Conservation (phyloP, 768 basidiomycete genomes). For the Leccinum imitatum region DNA sequence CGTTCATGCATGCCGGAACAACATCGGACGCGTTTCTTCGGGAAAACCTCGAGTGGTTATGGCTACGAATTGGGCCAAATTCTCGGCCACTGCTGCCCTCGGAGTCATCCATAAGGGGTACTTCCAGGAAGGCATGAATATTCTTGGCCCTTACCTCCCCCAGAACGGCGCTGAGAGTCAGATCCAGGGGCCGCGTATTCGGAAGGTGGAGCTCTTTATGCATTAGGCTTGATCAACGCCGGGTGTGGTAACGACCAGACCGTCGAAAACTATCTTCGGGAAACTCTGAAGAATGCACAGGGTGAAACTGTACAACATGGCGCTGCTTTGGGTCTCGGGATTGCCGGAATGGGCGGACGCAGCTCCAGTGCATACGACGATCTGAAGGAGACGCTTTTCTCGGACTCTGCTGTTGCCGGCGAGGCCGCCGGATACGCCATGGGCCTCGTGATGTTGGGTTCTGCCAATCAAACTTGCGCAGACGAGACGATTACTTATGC, state of each 20-base stretch:
- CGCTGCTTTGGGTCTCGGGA: constrained; percentile 94
- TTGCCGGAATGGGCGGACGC: constrained; percentile 91
- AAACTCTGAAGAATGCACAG: constrained; percentile 70
- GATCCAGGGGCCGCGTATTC: constrained; percentile 78
- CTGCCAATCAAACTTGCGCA: constrained; percentile 71
- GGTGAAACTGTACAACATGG: constrained; percentile 95
- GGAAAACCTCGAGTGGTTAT: constrained; percentile 97
- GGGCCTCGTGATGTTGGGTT: constrained; percentile 98
- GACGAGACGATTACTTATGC: constrained; percentile 97
- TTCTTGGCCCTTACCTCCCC: constrained; percentile 93
- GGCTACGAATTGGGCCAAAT: constrained; percentile 98
- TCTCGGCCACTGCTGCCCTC: constrained; percentile 93
- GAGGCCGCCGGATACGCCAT: constrained; percentile 97
- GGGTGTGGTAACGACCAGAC: constrained; percentile 74
- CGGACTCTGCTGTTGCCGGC: constrained; percentile 92
- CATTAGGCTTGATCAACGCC: constrained; percentile 91
- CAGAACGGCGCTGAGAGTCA: constrained; percentile 71
- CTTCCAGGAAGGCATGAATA: constrained; percentile 87
- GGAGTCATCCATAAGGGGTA: constrained; percentile 99
- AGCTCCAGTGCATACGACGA: constrained; percentile 90
- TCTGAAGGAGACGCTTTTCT: constrained; percentile 84
- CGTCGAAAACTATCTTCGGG: constrained; percentile 72
- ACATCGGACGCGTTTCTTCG: constrained; percentile 92
- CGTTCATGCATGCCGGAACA: constrained; percentile 98
- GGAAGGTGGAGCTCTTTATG: constrained; percentile 95